phyloP scores from a whole-genome alignment of 2,329 filamentous ascomycete genomes.

The Bipolaris cookei region DNA sequence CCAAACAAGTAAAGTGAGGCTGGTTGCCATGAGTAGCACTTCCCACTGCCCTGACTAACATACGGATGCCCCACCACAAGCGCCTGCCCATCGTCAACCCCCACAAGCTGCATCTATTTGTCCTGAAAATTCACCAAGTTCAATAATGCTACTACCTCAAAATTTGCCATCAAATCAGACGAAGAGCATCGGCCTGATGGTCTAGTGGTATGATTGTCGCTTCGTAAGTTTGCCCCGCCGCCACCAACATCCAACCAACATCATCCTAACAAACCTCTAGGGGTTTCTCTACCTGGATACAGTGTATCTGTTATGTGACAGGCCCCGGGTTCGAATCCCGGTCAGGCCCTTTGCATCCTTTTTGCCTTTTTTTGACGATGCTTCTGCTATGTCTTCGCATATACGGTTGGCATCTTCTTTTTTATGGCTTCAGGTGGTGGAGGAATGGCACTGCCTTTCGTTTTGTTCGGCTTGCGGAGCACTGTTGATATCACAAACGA shows the following conservation, averaged over 20 bases:
- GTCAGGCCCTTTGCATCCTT: constrained; percentile 31
- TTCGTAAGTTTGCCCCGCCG: constrained; percentile 24
- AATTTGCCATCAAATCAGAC: constrained; percentile 15
- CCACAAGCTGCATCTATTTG: background rate
- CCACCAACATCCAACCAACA: background rate
- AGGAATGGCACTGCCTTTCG: background rate
- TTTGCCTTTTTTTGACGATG: background rate
- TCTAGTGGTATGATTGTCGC: constrained; percentile 46
- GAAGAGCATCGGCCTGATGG: constrained; percentile 32
- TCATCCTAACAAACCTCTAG: background rate
- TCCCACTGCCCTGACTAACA: constrained; percentile 18
- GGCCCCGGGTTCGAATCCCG: constrained; percentile 50
- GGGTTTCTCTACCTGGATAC: constrained; percentile 31
- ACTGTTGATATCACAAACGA: background rate
- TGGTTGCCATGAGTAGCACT: constrained; percentile 10
- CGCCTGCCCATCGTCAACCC: background rate
- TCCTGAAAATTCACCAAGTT: background rate
- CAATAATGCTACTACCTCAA: background rate
- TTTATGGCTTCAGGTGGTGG: background rate
- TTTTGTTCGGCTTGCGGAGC: background rate
- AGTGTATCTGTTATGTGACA: constrained; percentile 41
- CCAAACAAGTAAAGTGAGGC: constrained; percentile 17
- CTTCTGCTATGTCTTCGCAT: no score
- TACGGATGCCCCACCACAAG: constrained; percentile 8
- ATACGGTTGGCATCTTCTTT: background rate